phyloP scores from a whole-genome alignment of 176 grass and related monocot genomes.

The Chloris gayana region DNA sequence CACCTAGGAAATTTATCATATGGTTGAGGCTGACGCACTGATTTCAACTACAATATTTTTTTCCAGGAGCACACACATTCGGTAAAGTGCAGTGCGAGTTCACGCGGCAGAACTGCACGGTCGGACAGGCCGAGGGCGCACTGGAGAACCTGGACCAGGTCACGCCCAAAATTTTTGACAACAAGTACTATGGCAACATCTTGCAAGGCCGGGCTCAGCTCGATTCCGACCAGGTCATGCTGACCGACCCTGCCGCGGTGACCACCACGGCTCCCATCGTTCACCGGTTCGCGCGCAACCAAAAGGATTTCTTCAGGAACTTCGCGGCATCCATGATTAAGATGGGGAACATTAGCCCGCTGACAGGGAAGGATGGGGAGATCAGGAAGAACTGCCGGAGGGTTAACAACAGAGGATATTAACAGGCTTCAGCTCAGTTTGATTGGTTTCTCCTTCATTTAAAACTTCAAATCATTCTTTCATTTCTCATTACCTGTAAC shows the following conservation, averaged over 20 bases:
- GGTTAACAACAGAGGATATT: slow-evolving; percentile 47
- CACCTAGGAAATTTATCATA: not conserved
- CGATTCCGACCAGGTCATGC: slow-evolving; percentile 50
- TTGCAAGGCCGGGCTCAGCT: slow-evolving; percentile 35
- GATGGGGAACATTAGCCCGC: slow-evolving; percentile 58
- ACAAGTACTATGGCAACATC: slow-evolving; percentile 56
- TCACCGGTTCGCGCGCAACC: slow-evolving; percentile 26
- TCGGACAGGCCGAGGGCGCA: not conserved
- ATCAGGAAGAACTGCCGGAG: slow-evolving; percentile 55
- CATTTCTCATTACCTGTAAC: no score
- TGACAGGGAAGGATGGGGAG: slow-evolving; percentile 52
- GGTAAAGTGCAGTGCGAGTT: slow-evolving; percentile 49
- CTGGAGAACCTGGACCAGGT: slow-evolving; percentile 49
- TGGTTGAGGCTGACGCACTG: not conserved
- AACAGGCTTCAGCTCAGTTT: no score
- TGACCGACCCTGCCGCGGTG: slow-evolving; percentile 2
- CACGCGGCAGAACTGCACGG: slow-evolving; percentile 37
- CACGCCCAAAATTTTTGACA: slow-evolving; percentile 55
- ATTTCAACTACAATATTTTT: not conserved
- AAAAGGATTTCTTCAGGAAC: slow-evolving; percentile 48
- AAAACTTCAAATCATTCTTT: no score
- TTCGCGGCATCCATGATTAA: slow-evolving; percentile 64
- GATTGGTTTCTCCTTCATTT: no score
- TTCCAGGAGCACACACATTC: slow-evolving; percentile 67
- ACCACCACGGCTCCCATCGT: slow-evolving; percentile 33